These are phyloP conservation scores for Penicillium verrucosum DNA, from an alignment of 2,329 filamentous ascomycete genomes.

Conservation along the genomic window DNA sequence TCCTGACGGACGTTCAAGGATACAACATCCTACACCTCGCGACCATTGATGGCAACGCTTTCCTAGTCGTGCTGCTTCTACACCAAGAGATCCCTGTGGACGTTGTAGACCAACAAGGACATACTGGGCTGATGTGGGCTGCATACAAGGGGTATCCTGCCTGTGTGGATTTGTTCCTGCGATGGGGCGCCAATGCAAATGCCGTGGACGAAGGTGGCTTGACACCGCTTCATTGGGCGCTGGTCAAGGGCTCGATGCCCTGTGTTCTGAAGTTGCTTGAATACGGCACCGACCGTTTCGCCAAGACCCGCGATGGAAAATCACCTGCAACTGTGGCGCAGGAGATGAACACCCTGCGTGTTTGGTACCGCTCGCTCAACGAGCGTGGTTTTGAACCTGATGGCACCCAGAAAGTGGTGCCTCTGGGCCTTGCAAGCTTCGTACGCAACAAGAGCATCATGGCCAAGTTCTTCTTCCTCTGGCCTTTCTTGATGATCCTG, in stretches of 20 bases:
- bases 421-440: constrained; percentile 71
- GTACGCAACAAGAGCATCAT: constrained; percentile 74
- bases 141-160: constrained; percentile 95
- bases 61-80: constrained; percentile 80
- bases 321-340: constrained; percentile 79
- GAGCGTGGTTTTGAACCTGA: constrained; percentile 82
- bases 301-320: constrained; percentile 84
- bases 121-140: constrained; percentile 97
- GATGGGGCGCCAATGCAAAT: constrained; percentile 94
- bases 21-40: constrained; percentile 98
- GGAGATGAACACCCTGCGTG: constrained; percentile 80
- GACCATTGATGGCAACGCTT: constrained; percentile 93
- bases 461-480: constrained; percentile 82
- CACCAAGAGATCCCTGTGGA: constrained; percentile 96
- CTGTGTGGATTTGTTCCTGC: constrained; percentile 85
- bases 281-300: constrained; percentile 91
- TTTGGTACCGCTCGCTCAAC: constrained; percentile 78
- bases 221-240: constrained; percentile 91
- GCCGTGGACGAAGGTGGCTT: constrained; percentile 88
- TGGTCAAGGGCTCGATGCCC: constrained; percentile 85
- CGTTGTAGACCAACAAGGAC: constrained; percentile 80
- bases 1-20: constrained; percentile 88
- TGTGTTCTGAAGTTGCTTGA: constrained; percentile 94
- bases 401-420: constrained; percentile 65
- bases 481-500: constrained; percentile 76